Base-by-base conservation (phyloP, 2,329 filamentous ascomycete genomes). In the Plectosphaerella plurivora region DNA sequence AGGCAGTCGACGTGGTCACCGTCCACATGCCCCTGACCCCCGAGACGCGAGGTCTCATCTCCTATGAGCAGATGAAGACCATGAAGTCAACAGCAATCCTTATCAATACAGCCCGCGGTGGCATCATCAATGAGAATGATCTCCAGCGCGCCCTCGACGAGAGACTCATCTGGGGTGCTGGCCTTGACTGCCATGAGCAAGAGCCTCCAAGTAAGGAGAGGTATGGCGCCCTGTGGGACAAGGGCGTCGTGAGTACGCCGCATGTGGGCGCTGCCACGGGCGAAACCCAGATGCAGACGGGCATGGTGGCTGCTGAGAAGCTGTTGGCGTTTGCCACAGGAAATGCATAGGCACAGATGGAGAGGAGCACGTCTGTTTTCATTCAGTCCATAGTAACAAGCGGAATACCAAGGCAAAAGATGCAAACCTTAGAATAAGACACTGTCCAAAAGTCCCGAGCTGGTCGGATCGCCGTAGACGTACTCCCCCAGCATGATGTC, bases 231-330 rank as follows among this genome's bases (percentile, higher is more conserved):
- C 53, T 73, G 1, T 72, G 69, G 68, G 58, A 65, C 6, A 47
- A 57, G n/a, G 66, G 68, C 4, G 66, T 69, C 7, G 55, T 74
- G 6, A 70, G 71, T 52, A 75, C 72, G 5, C 73, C 74, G 7
- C 73, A 77, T 51, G 68, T 77, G 45, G 76, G 75, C 8, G 74
- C 73, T 2, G 68, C 74, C 0, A 78, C 75, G 1, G 56, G 53
- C 0, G 58, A 68, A 16, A 65, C 64, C 0, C 65, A 68, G 51
- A 60, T 61, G 47, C 57, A 64, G 18, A 66, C 65, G 0, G 65
- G 60, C 1, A 57, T 62, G 47, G 63, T 61, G 1, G 65, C 65
- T 1, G 64, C 57, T 0, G 49, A 55, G 11, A 53, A 56, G 8
- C 37, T 66, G 7, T 45, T 60, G 1, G 60, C 65, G 12, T 63